Evolutionary conservation across 169 alveolate species (phyloP).

Genomic region (Cystoisospora suis): DNA sequence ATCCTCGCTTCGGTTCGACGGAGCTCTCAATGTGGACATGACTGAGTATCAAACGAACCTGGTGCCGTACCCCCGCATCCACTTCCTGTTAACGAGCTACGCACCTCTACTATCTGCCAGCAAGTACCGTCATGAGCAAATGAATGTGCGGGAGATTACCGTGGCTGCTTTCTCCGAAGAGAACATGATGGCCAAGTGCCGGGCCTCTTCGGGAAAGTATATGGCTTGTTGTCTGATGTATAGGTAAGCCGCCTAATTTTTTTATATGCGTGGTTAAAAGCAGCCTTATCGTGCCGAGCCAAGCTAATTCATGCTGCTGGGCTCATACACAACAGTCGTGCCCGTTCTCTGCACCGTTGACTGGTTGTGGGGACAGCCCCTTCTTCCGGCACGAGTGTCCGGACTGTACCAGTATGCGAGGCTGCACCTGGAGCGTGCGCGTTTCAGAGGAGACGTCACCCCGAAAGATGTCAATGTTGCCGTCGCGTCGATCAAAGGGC

Average conservation of each 20-base stretch:
- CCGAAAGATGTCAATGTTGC: slow-evolving; percentile 99
- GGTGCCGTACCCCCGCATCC: slow-evolving; percentile 99
- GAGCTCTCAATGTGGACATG: slow-evolving; percentile 97
- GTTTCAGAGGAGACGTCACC: slow-evolving; percentile 96
- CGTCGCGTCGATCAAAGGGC: slow-evolving; percentile 96
- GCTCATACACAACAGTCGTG: too few species aligned
- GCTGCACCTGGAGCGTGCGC: too few species aligned
- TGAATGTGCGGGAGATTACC: slow-evolving; percentile 97
- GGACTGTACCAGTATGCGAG: too few species aligned
- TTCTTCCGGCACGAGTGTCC: too few species aligned
- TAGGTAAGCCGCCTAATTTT: slow-evolving; percentile 57
- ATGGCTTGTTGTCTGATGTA: slow-evolving; percentile 96
- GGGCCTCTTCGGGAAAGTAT: slow-evolving; percentile 97
- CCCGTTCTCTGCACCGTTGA: too few species aligned
- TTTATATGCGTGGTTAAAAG: too few species aligned
- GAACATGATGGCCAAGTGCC: slow-evolving; percentile 97
- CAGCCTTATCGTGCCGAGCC: too few species aligned
- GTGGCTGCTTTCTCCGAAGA: slow-evolving; percentile 98
- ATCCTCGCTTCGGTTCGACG: slow-evolving; percentile 96
- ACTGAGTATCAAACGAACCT: slow-evolving; percentile 98
- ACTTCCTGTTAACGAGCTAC: slow-evolving; percentile 90
- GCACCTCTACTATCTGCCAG: slow-evolving; percentile 98
- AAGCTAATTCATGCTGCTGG: too few species aligned
- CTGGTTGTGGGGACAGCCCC: too few species aligned
- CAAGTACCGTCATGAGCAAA: slow-evolving; percentile 97